Base-by-base conservation (phyloP, 495 filamentous ascomycete species). In the Evansstolkia leycettana region DNA sequence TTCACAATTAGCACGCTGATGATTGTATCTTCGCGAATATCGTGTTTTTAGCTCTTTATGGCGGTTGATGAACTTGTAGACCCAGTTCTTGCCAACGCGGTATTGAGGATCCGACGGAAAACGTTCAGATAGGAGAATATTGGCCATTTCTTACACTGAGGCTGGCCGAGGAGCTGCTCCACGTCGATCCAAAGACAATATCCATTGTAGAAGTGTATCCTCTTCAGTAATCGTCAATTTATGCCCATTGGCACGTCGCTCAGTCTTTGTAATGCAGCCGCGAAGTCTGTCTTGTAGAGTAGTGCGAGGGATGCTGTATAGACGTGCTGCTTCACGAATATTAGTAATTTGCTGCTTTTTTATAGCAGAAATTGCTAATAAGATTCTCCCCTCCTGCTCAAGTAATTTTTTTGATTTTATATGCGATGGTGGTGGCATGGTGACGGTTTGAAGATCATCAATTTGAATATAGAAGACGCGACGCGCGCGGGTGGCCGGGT, bases 1-100 rank as follows among this genome's bases (percentile, higher is more conserved):
- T 17, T 39, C 28, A 36, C 26, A 36, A 36, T 41, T 41, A 13
- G 31, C 39, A 12, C 19, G 27, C 24, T 41, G 14, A 36, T 41
- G 36, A 26, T 41, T 17, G 31, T 36, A 36, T 35, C 36, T 31
- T 27, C 16, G 16, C 5, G 24, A 36, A 27, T 41, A 41, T 36
- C 26, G 36, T 25, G 33, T 13, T 26, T 31, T 36, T 7, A 41
- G 27, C 12, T 39, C 31, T 23, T 12, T 4, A 33, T 39, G 37
- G 12, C 17, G 31, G 6, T 28, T 16, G 25, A 34, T 33, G 5
- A 19, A 41, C 7, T 24, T 12, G 13, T 13, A 31, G 17, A 33
- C 37, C 37, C 31, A 39, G 10, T 39, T 33, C 4, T 28, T 20
- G 17, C 37, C 15, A n/a, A n/a, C n/a, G n/a, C n/a, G n/a, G n/a